Conservation (phyloP, 345 rosid genomes). For the Citrus maxima region DNA sequence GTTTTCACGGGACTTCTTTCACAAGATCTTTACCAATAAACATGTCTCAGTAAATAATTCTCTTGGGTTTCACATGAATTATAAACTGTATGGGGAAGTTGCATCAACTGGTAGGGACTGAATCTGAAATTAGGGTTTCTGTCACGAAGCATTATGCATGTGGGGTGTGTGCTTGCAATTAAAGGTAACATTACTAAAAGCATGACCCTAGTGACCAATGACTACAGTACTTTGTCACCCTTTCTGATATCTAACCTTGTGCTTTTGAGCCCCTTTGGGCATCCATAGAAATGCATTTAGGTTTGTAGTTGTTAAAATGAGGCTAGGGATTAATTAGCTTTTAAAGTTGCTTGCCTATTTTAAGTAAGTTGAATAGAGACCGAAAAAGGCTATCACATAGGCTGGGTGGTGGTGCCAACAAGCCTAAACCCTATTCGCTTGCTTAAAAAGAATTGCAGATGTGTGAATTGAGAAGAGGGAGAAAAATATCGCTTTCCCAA, state of each 20-base stretch:
- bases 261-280: neutral
- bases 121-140: neutral
- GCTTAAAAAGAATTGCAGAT: no score
- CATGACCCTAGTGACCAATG: neutral
- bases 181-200: neutral
- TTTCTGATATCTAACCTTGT: neutral
- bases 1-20: neutral
- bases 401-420: neutral
- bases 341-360: neutral
- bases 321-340: neutral
- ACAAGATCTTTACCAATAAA: neutral
- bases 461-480: no score
- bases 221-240: neutral
- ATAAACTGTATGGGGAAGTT: neutral
- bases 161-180: neutral
- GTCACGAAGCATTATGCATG: neutral
- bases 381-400: neutral
- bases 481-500: no score
- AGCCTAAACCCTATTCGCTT: no score
- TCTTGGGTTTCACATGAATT: constrained; percentile 2
- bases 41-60: neutral
- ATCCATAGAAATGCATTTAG: neutral
- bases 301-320: neutral
- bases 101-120: neutral
- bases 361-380: neutral